These are phyloP conservation scores for Chaetomiaceae sp. DNA, from an alignment of 2,329 filamentous ascomycete species.

Conservation along the genomic window DNA sequence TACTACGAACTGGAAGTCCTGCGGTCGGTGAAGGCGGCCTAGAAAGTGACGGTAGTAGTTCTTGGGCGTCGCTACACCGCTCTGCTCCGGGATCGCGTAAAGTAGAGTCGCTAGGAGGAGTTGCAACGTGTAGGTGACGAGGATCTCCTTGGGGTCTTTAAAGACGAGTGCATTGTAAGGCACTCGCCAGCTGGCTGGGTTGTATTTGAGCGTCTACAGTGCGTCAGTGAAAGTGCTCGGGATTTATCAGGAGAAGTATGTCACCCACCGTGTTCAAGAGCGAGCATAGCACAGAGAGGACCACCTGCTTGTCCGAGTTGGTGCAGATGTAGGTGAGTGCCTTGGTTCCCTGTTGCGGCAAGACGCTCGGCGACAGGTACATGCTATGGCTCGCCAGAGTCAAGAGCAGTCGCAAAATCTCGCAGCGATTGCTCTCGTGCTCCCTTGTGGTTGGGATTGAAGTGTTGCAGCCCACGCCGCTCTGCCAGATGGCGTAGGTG, in stretches of 20 bases:
- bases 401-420: slow-evolving; percentile 80
- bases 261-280: slow-evolving; percentile 79
- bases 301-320: slow-evolving; percentile 83
- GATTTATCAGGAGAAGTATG: not conserved
- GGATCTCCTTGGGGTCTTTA: slow-evolving; percentile 81
- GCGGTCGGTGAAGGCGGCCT: slow-evolving; percentile 81
- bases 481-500: slow-evolving; percentile 95
- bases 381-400: slow-evolving; percentile 86
- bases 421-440: slow-evolving; percentile 86
- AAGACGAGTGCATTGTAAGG: slow-evolving; percentile 91
- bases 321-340: slow-evolving; percentile 86
- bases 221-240: slow-evolving; percentile 5
- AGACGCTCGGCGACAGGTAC: slow-evolving; percentile 76
- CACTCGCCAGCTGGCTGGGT: slow-evolving; percentile 87
- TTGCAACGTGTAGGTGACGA: slow-evolving; percentile 89
- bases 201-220: slow-evolving; percentile 87
- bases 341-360: slow-evolving; percentile 78
- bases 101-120: slow-evolving; percentile 79
- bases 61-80: slow-evolving; percentile 62
- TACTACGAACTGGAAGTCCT: slow-evolving; percentile 96
- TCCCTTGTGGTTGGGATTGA: slow-evolving; percentile 85
- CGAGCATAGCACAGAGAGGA: slow-evolving; percentile 86
- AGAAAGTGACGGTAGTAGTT: slow-evolving; percentile 94
- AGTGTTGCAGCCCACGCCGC: slow-evolving; percentile 91
- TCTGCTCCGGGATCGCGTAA: slow-evolving; percentile 80